Conservation (phyloP, 176 grass and related monocot genomes). For the Rhynchospora breviuscula region DNA sequence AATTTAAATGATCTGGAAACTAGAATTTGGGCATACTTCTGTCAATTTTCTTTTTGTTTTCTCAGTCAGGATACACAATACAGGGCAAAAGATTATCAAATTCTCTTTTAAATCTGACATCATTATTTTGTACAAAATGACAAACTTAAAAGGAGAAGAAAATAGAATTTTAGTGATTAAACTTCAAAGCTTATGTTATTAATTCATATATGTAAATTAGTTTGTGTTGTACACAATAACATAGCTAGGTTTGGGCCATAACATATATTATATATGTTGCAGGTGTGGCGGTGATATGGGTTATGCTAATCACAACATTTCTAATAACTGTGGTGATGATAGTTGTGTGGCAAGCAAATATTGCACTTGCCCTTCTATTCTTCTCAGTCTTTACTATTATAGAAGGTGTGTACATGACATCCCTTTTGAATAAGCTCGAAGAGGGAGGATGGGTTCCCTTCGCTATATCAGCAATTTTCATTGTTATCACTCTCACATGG, state of each 20-base stretch:
- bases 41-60: background rate
- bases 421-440: constrained; percentile 56
- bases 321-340: constrained; percentile 58
- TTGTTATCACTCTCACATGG: constrained; percentile 66
- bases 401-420: constrained; percentile 60
- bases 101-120: background rate
- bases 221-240: background rate
- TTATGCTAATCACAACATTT: constrained; percentile 82
- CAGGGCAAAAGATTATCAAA: background rate
- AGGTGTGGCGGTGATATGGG: constrained; percentile 86
- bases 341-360: constrained; percentile 50
- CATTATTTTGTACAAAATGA: background rate
- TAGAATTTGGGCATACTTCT: background rate
- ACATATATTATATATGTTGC: constrained; percentile 14
- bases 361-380: constrained; percentile 30
- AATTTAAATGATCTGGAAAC: background rate
- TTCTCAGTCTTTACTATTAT: constrained; percentile 31
- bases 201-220: background rate
- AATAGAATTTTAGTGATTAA: background rate
- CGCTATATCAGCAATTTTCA: constrained; percentile 60
- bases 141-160: background rate
- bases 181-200: background rate
- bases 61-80: background rate
- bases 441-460: constrained; percentile 87
- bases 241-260: background rate